Evolutionary conservation across 768 basidiomycete genomes (phyloP).

Genomic region (Suillus fuscotomentosus): DNA sequence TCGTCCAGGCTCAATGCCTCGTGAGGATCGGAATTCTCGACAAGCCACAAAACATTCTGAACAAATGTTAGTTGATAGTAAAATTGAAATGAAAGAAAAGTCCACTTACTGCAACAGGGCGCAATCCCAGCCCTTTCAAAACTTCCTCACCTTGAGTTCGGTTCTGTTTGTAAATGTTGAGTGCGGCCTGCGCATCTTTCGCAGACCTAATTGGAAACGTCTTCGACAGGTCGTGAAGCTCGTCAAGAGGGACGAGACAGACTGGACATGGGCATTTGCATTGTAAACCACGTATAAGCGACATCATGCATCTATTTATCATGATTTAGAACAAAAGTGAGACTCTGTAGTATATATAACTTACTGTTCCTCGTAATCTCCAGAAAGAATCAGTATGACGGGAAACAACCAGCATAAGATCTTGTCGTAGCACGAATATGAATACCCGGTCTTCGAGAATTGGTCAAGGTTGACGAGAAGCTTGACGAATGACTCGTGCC

Average conservation of each 20-base stretch:
- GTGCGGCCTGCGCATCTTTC: not conserved
- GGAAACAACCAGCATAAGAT: slow-evolving; percentile 15
- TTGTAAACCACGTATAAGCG: slow-evolving; percentile 29
- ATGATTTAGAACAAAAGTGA: no score
- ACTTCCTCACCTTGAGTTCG: slow-evolving; percentile 2
- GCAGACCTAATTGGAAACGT: not conserved
- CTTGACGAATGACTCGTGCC: slow-evolving; percentile 20
- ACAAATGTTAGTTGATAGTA: no score
- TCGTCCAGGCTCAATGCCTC: slow-evolving; percentile 34
- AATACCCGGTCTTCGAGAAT: slow-evolving; percentile 12
- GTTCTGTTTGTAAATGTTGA: not conserved
- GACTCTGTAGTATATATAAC: not conserved
- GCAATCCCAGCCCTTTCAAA: slow-evolving; percentile 8
- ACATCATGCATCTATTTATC: slow-evolving; percentile 28
- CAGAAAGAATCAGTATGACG: slow-evolving; percentile 19
- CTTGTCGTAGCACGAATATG: slow-evolving; percentile 7
- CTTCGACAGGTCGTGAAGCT: slow-evolving; percentile 19
- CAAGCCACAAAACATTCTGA: slow-evolving; percentile 19
- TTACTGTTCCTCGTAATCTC: slow-evolving; percentile 30
- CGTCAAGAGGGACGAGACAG: slow-evolving; percentile 30
- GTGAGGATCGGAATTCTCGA: slow-evolving; percentile 35
- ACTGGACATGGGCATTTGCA: slow-evolving; percentile 33
- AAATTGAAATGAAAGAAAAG: no score
- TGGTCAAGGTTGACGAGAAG: slow-evolving; percentile 24
- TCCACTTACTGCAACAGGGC: not conserved